Conservation (phyloP, 2,329 filamentous ascomycete species). For the Berkeleyomyces basicola region DNA sequence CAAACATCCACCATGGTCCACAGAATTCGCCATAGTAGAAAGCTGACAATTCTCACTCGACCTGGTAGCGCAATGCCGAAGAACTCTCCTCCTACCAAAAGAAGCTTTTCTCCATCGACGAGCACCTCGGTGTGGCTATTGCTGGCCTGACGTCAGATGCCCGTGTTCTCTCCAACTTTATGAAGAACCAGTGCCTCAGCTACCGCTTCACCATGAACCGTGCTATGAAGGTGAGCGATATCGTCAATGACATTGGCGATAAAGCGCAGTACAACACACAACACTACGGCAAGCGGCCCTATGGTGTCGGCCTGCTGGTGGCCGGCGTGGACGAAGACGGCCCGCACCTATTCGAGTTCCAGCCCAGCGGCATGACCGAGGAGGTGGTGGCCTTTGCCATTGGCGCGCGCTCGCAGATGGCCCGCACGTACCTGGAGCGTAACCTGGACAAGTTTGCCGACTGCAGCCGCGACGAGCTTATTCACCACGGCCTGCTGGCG, state of each 20-base stretch:
- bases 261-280: constrained; percentile 97
- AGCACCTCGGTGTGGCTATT: constrained; percentile 88
- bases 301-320: constrained; percentile 75
- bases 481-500: constrained; percentile 77
- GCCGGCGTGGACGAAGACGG: constrained; percentile 87
- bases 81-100: constrained; percentile 99
- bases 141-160: constrained; percentile 94
- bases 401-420: constrained; percentile 92
- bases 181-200: constrained; percentile 97
- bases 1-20: not conserved
- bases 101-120: constrained; percentile 94
- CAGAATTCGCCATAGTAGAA: not conserved
- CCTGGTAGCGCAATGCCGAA: constrained; percentile 76
- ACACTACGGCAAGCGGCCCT: constrained; percentile 80
- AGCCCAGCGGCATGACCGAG: constrained; percentile 86
- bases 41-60: constrained; percentile 1
- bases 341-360: constrained; percentile 95
- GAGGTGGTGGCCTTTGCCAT: constrained; percentile 97
- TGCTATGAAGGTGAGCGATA: constrained; percentile 73
- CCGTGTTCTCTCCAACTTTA: constrained; percentile 98
- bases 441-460: constrained; percentile 71
- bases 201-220: constrained; percentile 93
- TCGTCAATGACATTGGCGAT: constrained; percentile 84
- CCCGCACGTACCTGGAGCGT: constrained; percentile 86
- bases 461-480: constrained; percentile 65